Evolutionary conservation across 225 moss, liverwort and hornwort genomes (phyloP).

Genomic region (Neckera pumila): DNA sequence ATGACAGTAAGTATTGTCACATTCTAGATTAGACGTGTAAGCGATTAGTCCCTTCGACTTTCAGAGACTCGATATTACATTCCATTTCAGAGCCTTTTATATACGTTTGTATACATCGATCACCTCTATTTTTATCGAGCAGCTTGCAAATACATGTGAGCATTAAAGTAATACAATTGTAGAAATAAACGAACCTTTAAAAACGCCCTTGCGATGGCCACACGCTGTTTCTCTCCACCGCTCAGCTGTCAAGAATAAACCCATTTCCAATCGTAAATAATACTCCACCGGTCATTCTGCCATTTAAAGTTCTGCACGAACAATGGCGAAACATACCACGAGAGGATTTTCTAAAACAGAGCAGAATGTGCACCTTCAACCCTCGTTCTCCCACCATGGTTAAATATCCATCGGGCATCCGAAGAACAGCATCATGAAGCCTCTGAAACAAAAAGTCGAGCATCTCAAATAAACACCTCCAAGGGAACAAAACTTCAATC

Average conservation of each 20-base stretch:
- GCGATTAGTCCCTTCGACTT: background rate
- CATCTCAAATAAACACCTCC: background rate
- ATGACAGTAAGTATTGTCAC: background rate
- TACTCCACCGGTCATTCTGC: background rate
- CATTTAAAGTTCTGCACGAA: background rate
- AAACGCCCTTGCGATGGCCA: conserved; percentile 96
- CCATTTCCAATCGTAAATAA: background rate
- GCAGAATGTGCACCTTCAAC: conserved; percentile 48
- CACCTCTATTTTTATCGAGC: background rate
- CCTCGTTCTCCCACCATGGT: conserved; percentile 94
- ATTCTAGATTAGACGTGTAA: background rate
- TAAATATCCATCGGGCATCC: conserved; percentile 89
- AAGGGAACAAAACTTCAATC: background rate
- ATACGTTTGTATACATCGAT: background rate
- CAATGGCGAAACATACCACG: background rate
- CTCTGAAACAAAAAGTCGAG: conserved; percentile 32
- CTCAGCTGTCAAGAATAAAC: conserved; percentile 52
- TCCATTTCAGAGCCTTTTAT: background rate
- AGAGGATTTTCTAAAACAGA: background rate
- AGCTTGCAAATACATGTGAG: background rate
- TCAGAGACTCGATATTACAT: background rate
- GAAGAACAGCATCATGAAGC: conserved; percentile 86
- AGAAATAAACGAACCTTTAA: conserved; percentile 47
- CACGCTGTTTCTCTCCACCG: conserved; percentile 97
- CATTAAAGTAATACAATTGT: background rate